Evolutionary conservation across 2,329 filamentous ascomycete species (phyloP), one percentile per base, ranked within the genome.

Genomic region (Stachybotrys elegans): DNA sequence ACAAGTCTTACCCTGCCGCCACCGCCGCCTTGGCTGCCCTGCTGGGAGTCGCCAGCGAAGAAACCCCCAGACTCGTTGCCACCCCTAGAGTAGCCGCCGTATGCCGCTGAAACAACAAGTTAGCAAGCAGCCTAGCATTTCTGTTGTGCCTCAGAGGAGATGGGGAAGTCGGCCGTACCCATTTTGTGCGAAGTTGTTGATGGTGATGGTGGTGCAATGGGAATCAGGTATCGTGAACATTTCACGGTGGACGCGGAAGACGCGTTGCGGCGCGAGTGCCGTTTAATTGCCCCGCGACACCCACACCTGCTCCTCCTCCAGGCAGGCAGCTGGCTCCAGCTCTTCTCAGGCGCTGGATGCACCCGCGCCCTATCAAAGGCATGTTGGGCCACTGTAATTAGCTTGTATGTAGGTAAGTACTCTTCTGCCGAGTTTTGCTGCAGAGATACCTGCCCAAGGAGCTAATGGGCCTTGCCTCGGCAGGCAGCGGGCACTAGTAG

Each of bases 61-160:
- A 83, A 84, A 43, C 81, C 81, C 52, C 81, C 81, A 37, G 73
- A 78, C 54, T 79, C 78, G 46, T 78, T 77, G 58, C 72, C 79
- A 51, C 76, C 76, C 58, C 66, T 70, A 53, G 63, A 52, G 61
- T 70, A 77, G 52, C 69, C 69, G 48, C 65, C 68, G 67, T 77
- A 79, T 51, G 73, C 71, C 66, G 70, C 67, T 75, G 47, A 29
- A 11, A 23, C 2, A 17, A 9, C 38, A n/a, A 37, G 46, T 51
- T 45, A 53, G 47, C n/a, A 8, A 21, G 20, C n/a, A 17, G 34
- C 21, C n/a, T 16, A n/a, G n/a, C n/a, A n/a, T n/a, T n/a, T 25
- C 32, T 7, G 11, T n/a, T 5, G 17, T n/a, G 27, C 25, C 7
- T 3, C 17, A 13, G n/a, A 4, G 22, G 11, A 13, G 42, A n/a